phyloP scores from a whole-genome alignment of 345 rosid species.

The Sisymbrium irio region DNA sequence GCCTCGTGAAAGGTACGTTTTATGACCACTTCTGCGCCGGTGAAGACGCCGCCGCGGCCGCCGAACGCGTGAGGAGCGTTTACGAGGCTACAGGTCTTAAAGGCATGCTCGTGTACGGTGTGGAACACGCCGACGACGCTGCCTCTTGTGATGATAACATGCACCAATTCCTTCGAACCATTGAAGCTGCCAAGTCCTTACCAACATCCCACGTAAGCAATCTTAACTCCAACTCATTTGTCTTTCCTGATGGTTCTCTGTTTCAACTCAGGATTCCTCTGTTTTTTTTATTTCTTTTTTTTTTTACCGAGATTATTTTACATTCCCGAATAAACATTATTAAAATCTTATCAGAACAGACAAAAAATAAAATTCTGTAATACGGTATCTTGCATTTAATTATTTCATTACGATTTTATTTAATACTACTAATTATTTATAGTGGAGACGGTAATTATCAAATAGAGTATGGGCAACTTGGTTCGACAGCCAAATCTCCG shows the following conservation, averaged over 20 bases:
- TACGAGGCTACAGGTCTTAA: constrained; percentile 58
- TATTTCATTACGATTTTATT: background rate
- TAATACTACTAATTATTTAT: background rate
- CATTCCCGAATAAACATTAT: background rate
- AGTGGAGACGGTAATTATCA: background rate
- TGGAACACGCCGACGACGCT: constrained; percentile 58
- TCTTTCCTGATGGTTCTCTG: background rate
- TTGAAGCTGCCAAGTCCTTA: constrained; percentile 54
- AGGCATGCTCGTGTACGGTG: constrained; percentile 76
- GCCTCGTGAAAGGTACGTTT: constrained; percentile 48
- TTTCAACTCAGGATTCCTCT: background rate
- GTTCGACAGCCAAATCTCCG: constrained; percentile 26
- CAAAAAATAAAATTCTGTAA: background rate
- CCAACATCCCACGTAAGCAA: constrained; percentile 63
- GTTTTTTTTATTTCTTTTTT: background rate
- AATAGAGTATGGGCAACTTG: constrained; percentile 15
- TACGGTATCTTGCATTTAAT: background rate
- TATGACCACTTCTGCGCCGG: constrained; percentile 90
- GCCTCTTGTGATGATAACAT: constrained; percentile 64
- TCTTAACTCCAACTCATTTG: background rate
- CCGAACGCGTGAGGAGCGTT: constrained; percentile 38
- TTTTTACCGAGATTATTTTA: background rate
- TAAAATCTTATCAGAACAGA: background rate
- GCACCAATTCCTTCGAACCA: constrained; percentile 51
- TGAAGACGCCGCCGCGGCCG: constrained; percentile 49